Evolutionary conservation across 2,329 filamentous ascomycete genomes (phyloP), one percentile per base, ranked within the genome.

Genomic region (Penicillium brevicompactum): DNA sequence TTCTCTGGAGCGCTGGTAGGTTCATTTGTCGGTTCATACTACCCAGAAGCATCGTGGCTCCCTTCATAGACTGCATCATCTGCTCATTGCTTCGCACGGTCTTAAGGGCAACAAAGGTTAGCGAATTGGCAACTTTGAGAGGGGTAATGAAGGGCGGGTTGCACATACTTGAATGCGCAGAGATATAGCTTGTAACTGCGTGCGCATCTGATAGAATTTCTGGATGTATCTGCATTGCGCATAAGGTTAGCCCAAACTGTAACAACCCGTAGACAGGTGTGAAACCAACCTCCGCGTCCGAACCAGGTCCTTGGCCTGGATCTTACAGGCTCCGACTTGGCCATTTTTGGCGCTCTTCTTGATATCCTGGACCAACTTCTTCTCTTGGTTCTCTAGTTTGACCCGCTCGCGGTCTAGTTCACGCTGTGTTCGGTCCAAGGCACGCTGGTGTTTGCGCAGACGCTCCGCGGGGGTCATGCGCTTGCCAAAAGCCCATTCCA

Each of bases 21-120:
- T 99, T 97, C 92, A 97, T 97, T 61, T 91, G 91, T 62, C 90
- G 85, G 76, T 99, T 99, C 94, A 99, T 99, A 78, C 90, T 95
- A 51, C 92, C 92, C 7, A 99, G 81, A 2, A 96, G 87, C 76
- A 88, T 87, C 1, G 94, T 97, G 4, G 94, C 94, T 32, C 94
- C 94, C 76, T 97, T 99, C 94, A 99, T 97, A 8, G 92, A 94
- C 76, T 96, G 91, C 92, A 97, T 97, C 94, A 99, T 99, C 76
- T 97, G 93, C 75, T 99, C 94, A 75, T 99, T 99, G 64, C 92
- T 97, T 62, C 94, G 87, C 62, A 97, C 93, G 47, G 94, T 99
- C 91, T 96, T 67, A 16, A 52, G 30, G 47, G 52, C 42, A 56
- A 51, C 37, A 53, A 34, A 22, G 31, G 49, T 59, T 38, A 53